phyloP scores from a whole-genome alignment of 2,329 filamentous ascomycete genomes.

The Didymella lethalis region DNA sequence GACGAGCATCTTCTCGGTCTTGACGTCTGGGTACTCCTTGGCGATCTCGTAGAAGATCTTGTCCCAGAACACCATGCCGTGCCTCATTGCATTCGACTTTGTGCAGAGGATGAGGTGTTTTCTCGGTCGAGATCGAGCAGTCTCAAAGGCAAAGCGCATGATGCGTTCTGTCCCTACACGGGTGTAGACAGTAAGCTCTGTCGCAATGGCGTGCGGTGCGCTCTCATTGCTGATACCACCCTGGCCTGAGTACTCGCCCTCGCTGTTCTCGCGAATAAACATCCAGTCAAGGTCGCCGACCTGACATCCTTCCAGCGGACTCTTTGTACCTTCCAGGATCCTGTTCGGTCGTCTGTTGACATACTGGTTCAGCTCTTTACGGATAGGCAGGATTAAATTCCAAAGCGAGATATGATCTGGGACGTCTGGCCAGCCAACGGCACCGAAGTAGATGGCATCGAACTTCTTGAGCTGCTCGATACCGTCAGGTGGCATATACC shows the following conservation, averaged over 20 bases:
- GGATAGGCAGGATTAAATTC: conserved; percentile 71
- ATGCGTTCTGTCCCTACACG: conserved; percentile 57
- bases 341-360: conserved; percentile 68
- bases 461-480: conserved; percentile 60
- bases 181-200: conserved; percentile 58
- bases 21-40: conserved; percentile 56
- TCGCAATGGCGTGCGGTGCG: conserved; percentile 52
- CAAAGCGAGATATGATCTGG: conserved; percentile 74
- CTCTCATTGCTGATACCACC: conserved; percentile 55
- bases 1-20: conserved; percentile 60
- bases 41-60: conserved; percentile 56
- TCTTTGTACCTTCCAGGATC: conserved; percentile 53
- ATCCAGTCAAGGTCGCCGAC: conserved; percentile 56
- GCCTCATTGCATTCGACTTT: conserved; percentile 59
- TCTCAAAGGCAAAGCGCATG: conserved; percentile 59
- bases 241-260: conserved; percentile 59
- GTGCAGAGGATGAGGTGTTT: conserved; percentile 61
- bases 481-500: conserved; percentile 62
- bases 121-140: conserved; percentile 52
- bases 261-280: conserved; percentile 58
- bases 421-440: conserved; percentile 67
- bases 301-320: conserved; percentile 51
- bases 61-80: conserved; percentile 61
- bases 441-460: conserved; percentile 66
- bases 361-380: conserved; percentile 72